Percentiles rank a stretch among this genome's conserved stretches.
Evolutionary conservation across 345 rosid species (phyloP).

Genomic region (Isatis tinctoria): DNA sequence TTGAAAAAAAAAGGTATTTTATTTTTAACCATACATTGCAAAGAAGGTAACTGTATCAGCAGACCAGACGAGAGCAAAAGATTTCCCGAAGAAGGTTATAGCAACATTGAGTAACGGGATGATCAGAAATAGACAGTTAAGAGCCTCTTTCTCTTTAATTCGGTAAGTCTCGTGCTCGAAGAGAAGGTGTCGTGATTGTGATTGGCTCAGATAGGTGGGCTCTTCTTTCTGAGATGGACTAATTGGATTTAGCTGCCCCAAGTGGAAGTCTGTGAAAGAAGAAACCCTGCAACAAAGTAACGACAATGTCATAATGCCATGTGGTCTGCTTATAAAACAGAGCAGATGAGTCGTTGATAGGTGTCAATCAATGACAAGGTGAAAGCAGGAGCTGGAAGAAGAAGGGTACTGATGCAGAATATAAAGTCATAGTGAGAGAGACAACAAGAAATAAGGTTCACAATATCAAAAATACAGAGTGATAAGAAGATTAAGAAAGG

Average conservation of each 20-base stretch:
- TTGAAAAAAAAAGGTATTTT: too few species aligned
- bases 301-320: background rate
- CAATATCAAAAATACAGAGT: too few species aligned
- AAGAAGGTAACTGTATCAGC: conserved; percentile 86
- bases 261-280: too few species aligned
- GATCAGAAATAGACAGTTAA: conserved; percentile 81
- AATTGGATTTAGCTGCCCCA: too few species aligned
- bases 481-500: too few species aligned
- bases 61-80: conserved; percentile 91
- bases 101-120: conserved; percentile 74
- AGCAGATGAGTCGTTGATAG: background rate
- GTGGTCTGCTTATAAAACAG: background rate
- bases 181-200: conserved; percentile 44
- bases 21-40: too few species aligned
- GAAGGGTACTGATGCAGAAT: background rate
- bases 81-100: conserved; percentile 88
- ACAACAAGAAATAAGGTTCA: too few species aligned
- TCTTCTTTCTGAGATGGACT: too few species aligned
- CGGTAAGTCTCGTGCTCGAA: conserved; percentile 93
- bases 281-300: too few species aligned
- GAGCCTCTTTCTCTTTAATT: conserved; percentile 88
- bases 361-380: background rate
- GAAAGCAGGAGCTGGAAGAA: background rate
- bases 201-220: too few species aligned
- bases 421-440: background rate